Evolutionary conservation across 140 eudicot species (phyloP).

Genomic region (Oenanthe javanica): DNA sequence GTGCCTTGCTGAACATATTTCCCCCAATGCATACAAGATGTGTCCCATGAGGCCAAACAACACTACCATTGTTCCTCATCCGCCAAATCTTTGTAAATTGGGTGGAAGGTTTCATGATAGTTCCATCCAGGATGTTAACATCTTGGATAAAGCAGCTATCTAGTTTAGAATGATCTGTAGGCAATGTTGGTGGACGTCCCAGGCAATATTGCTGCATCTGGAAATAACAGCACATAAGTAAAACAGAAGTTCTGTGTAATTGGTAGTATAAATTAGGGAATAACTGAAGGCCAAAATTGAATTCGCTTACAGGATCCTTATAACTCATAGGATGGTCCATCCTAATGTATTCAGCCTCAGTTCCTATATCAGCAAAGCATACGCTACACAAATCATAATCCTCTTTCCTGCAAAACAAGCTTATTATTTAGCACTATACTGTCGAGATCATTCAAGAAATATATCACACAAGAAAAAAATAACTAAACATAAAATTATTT

Average conservation of each 20-base stretch:
- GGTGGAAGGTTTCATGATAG: slow-evolving; percentile 67
- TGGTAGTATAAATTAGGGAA: not conserved
- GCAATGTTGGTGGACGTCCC: not conserved
- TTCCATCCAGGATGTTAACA: slow-evolving; percentile 75
- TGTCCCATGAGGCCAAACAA: slow-evolving; percentile 64
- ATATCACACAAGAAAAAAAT: not conserved
- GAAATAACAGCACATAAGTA: not conserved
- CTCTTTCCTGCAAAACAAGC: slow-evolving; percentile 46
- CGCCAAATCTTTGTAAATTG: slow-evolving; percentile 85
- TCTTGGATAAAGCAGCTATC: slow-evolving; percentile 71
- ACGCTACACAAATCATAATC: slow-evolving; percentile 72
- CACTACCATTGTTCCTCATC: slow-evolving; percentile 78
- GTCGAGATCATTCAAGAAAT: not conserved
- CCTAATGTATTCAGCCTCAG: slow-evolving; percentile 44
- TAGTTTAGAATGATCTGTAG: not conserved
- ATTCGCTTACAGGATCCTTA: slow-evolving; percentile 43
- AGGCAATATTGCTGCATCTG: slow-evolving; percentile 10
- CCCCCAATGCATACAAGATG: slow-evolving; percentile 88
- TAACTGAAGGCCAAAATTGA: not conserved
- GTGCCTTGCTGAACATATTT: slow-evolving; percentile 42
- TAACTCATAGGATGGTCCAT: slow-evolving; percentile 33
- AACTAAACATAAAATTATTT: slow-evolving; percentile 13
- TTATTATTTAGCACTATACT: not conserved
- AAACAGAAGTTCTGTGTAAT: not conserved
- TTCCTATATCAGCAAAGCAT: slow-evolving; percentile 52